Conservation (phyloP, 129 eudicot genomes). For the Pulicaria dysenterica region DNA sequence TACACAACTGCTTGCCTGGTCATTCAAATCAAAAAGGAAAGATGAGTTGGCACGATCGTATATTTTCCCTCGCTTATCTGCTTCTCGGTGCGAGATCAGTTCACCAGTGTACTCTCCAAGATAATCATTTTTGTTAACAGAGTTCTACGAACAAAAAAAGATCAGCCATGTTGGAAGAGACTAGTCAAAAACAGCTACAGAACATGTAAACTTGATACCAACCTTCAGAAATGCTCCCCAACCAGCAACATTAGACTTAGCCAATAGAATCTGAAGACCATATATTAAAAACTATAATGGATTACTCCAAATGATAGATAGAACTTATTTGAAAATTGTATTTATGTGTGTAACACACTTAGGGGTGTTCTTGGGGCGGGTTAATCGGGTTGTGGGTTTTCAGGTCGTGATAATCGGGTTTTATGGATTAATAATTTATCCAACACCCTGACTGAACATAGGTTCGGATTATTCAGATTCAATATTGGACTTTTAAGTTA, state of each 20-base stretch:
- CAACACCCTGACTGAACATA: too few relatives aligned
- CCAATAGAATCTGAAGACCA: conserved; percentile 70
- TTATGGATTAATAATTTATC: too few relatives aligned
- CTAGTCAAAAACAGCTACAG: background rate
- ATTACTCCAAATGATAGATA: background rate
- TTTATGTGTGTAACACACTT: background rate
- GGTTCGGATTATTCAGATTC: too few relatives aligned
- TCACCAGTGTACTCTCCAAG: conserved; percentile 99
- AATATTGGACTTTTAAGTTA: too few relatives aligned
- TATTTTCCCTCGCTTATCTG: conserved; percentile 97
- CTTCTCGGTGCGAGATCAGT: conserved; percentile 93
- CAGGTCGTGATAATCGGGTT: too few relatives aligned
- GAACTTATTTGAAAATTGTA: background rate
- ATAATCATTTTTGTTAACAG: conserved; percentile 93
- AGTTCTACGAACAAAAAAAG: conserved; percentile 47
- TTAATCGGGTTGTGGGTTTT: too few relatives aligned
- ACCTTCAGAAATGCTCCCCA: conserved; percentile 99
- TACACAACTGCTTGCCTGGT: conserved; percentile 62
- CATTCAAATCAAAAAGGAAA: conserved; percentile 90
- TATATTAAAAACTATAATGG: conserved; percentile 13
- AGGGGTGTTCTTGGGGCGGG: too few relatives aligned
- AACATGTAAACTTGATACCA: conserved; percentile 19
- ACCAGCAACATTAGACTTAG: conserved; percentile 91
- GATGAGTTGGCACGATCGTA: conserved; percentile 93
- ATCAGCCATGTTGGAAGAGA: background rate